Evolutionary conservation across 805 yeast genomes (phyloP).

Genomic region (Candida nemodendra): DNA sequence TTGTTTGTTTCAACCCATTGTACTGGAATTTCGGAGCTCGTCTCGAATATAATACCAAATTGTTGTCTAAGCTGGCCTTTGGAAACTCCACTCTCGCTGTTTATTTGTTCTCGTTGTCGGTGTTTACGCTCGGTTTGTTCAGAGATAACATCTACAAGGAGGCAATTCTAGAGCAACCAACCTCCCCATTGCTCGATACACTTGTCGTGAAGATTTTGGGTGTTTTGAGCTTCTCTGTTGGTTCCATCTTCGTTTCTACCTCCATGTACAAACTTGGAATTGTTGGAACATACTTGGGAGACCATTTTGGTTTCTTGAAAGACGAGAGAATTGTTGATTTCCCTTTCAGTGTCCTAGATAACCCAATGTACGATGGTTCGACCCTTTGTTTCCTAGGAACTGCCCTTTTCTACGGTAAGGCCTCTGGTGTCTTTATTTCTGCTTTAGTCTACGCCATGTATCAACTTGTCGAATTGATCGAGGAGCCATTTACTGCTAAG

Average conservation of each 20-base stretch:
- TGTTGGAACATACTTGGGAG: slow-evolving; percentile 96
- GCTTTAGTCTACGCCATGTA: slow-evolving; percentile 79
- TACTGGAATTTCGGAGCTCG: slow-evolving; percentile 96
- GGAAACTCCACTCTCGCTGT: slow-evolving; percentile 73
- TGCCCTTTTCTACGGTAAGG: slow-evolving; percentile 83
- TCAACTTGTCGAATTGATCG: slow-evolving; percentile 77
- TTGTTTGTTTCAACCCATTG: slow-evolving; percentile 87
- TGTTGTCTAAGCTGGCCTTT: slow-evolving; percentile 71
- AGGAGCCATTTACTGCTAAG: slow-evolving; percentile 93
- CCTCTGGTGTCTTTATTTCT: slow-evolving; percentile 79
- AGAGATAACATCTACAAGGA: slow-evolving; percentile 74
- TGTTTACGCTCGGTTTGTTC: slow-evolving; percentile 79
- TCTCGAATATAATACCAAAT: slow-evolving; percentile 72
- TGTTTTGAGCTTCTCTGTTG: slow-evolving; percentile 53
- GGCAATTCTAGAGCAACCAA: slow-evolving; percentile 72
- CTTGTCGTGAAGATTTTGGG: slow-evolving; percentile 45
- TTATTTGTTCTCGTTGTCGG: slow-evolving; percentile 76
- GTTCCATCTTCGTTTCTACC: slow-evolving; percentile 75
- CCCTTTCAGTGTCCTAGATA: slow-evolving; percentile 87
- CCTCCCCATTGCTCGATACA: slow-evolving; percentile 51
- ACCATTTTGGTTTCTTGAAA: slow-evolving; percentile 95
- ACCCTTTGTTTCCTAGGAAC: slow-evolving; percentile 87
- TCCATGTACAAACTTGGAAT: slow-evolving; percentile 94
- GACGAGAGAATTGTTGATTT: slow-evolving; percentile 83
- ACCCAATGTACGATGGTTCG: slow-evolving; percentile 97